phyloP scores from a whole-genome alignment of 306 rosid genomes.

The Echinosophora koreensis region DNA sequence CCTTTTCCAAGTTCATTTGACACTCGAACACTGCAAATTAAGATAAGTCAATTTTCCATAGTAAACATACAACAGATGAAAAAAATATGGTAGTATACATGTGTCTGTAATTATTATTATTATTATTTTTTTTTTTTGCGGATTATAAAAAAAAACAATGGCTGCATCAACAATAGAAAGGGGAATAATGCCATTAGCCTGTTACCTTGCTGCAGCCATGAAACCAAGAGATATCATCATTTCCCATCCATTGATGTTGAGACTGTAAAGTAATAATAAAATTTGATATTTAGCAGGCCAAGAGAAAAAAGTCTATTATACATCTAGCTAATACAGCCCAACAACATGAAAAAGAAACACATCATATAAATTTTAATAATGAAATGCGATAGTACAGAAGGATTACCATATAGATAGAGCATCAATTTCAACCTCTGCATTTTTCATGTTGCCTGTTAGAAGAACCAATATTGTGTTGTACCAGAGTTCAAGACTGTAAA shows the following conservation, averaged over 20 bases:
- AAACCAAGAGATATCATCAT: slow-evolving; percentile 67
- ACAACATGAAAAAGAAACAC: neutral
- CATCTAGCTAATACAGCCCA: neutral
- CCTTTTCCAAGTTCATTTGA: slow-evolving; percentile 68
- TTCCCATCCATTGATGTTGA: slow-evolving; percentile 69
- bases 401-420: slow-evolving; percentile 67
- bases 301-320: no score
- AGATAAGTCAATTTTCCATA: neutral
- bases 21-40: slow-evolving; percentile 59
- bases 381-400: slow-evolving; percentile 10
- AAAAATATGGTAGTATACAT: no score
- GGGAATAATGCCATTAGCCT: neutral
- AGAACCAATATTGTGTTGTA: slow-evolving; percentile 60
- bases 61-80: no score
- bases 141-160: neutral
- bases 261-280: slow-evolving; percentile 46
- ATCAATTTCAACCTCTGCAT: slow-evolving; percentile 59
- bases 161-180: neutral
- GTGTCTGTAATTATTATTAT: no score
- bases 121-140: no score
- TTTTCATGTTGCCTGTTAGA: slow-evolving; percentile 57
- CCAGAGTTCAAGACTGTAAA: slow-evolving; percentile 63
- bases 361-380: neutral
- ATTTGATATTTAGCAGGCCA: neutral
- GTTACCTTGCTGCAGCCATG: slow-evolving; percentile 60